Percentiles rank a stretch among this genome's conserved stretches.
phyloP scores from a whole-genome alignment of 2,329 filamentous ascomycete genomes.

The Trichoderma breve region DNA sequence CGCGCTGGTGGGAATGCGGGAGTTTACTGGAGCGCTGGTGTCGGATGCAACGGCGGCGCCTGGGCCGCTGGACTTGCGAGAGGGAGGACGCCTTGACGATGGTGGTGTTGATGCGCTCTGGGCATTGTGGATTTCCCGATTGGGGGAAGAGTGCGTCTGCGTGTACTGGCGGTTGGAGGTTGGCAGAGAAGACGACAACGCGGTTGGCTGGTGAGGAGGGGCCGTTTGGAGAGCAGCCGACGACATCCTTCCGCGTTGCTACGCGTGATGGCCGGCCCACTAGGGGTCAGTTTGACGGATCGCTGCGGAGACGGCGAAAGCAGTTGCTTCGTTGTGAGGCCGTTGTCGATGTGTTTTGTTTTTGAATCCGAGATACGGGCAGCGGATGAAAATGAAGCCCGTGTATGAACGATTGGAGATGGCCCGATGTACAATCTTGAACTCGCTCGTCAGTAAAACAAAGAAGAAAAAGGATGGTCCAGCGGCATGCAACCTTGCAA shows the following conservation, averaged over 20 bases:
- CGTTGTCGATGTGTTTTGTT: neutral
- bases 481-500: neutral
- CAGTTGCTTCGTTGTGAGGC: neutral
- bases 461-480: neutral
- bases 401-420: neutral
- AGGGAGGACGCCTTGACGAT: slow-evolving; percentile 52
- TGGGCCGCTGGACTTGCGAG: slow-evolving; percentile 53
- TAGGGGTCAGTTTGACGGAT: neutral
- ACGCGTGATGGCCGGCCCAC: slow-evolving; percentile 19
- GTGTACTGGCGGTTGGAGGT: slow-evolving; percentile 52
- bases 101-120: slow-evolving; percentile 49
- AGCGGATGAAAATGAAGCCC: neutral
- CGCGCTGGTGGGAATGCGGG: slow-evolving; percentile 46
- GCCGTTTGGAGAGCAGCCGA: slow-evolving; percentile 62
- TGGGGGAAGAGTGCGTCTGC: slow-evolving; percentile 50
- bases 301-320: neutral
- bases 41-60: slow-evolving; percentile 38
- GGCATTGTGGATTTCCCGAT: slow-evolving; percentile 57
- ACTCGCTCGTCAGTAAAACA: neutral
- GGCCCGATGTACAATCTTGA: neutral
- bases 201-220: slow-evolving; percentile 55
- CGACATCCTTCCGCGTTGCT: slow-evolving; percentile 36
- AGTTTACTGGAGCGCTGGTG: slow-evolving; percentile 46
- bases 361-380: neutral
- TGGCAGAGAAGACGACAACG: slow-evolving; percentile 48